phyloP scores from a whole-genome alignment of 2,329 filamentous ascomycete species.

The Trichoderma sp. region DNA sequence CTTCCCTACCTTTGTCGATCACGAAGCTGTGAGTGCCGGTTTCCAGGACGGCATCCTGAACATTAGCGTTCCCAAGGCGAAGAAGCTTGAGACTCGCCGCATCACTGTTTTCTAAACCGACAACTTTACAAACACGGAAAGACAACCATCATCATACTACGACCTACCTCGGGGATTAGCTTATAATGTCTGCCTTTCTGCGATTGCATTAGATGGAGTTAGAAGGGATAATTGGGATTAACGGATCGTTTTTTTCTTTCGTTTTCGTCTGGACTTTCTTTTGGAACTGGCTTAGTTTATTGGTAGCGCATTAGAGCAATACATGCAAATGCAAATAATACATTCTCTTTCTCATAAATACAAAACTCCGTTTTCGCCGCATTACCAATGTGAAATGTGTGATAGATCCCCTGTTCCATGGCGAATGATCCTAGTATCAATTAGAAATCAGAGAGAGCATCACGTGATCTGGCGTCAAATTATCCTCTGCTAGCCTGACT shows the following conservation, averaged over 20 bases:
- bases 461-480: conserved; percentile 48
- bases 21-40: conserved; percentile 62
- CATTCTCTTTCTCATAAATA: not conserved
- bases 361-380: not conserved
- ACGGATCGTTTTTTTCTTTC: not conserved
- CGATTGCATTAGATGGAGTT: conserved; percentile 20
- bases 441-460: conserved; percentile 9
- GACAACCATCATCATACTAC: not conserved
- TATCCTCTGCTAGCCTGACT: conserved; percentile 34
- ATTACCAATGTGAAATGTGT: not conserved
- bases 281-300: not conserved
- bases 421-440: not conserved
- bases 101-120: conserved; percentile 57
- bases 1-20: conserved; percentile 67
- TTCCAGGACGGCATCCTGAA: conserved; percentile 69
- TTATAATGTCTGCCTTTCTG: conserved; percentile 9
- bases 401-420: conserved; percentile 2
- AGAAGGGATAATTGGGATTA: conserved; percentile 8
- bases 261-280: not conserved
- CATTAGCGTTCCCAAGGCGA: conserved; percentile 68
- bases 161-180: conserved; percentile 4
- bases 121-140: not conserved
- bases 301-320: not conserved
- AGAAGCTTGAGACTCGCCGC: conserved; percentile 60
- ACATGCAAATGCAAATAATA: not conserved